A percentile compares a stretch with the other conserved stretches of the same genome.
Evolutionary conservation across 345 rosid species (phyloP).

Genomic region (Salix dunnii): DNA sequence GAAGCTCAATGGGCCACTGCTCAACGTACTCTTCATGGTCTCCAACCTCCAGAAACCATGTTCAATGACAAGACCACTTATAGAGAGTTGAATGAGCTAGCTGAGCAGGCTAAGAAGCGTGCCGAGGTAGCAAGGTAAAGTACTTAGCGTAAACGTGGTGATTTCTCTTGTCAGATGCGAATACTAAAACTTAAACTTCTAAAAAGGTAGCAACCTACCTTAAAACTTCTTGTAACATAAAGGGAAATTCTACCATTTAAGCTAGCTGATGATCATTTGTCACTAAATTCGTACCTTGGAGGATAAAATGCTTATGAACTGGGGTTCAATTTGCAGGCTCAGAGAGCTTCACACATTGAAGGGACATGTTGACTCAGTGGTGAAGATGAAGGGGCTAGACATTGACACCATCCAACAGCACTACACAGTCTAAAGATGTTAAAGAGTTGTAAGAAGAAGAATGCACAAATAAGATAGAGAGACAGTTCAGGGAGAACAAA

Average conservation of each 20-base stretch:
- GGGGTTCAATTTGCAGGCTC: conserved; percentile 33
- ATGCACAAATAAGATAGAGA: background rate
- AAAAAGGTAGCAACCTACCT: background rate
- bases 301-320: background rate
- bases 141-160: background rate
- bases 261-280: background rate
- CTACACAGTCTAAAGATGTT: conserved; percentile 46
- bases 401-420: conserved; percentile 71
- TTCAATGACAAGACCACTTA: conserved; percentile 39
- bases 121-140: conserved; percentile 72
- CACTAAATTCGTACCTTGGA: background rate
- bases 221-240: background rate
- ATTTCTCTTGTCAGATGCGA: background rate
- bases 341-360: conserved; percentile 70
- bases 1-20: conserved; percentile 75
- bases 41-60: conserved; percentile 26
- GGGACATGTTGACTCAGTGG: conserved; percentile 73
- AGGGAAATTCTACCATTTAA: background rate
- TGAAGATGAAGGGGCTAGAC: conserved; percentile 66
- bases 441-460: background rate
- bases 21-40: conserved; percentile 73
- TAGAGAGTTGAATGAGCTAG: conserved; percentile 45
- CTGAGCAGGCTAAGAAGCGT: conserved; percentile 76
- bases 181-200: background rate
- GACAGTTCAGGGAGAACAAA: background rate